These are phyloP conservation scores for baker's yeast (Saccharomyces cerevisiae) DNA, from an alignment of 805 yeast species.

Conservation along the genomic window DNA sequence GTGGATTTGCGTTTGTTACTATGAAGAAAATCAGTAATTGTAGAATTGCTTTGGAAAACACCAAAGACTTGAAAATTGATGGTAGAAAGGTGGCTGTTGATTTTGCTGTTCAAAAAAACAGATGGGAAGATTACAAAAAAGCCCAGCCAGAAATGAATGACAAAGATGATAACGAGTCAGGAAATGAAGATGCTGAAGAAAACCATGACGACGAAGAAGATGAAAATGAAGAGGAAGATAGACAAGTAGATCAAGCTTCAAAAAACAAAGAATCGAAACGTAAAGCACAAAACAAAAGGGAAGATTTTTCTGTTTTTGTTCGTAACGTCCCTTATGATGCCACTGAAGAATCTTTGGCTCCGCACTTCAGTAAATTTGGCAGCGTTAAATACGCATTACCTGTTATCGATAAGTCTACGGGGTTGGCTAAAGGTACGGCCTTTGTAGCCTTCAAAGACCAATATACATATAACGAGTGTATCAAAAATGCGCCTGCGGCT, in stretches of 20 bases:
- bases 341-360: slow-evolving; percentile 64
- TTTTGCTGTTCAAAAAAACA: slow-evolving; percentile 80
- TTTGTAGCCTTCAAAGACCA: slow-evolving; percentile 75
- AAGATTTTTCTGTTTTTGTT: slow-evolving; percentile 68
- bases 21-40: slow-evolving; percentile 78
- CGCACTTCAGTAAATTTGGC: slow-evolving; percentile 78
- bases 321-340: slow-evolving; percentile 95
- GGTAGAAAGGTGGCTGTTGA: slow-evolving; percentile 92
- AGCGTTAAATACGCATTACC: slow-evolving; percentile 88
- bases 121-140: slow-evolving; percentile 60
- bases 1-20: slow-evolving; percentile 91
- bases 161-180: slow-evolving; percentile 30
- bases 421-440: slow-evolving; percentile 88
- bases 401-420: slow-evolving; percentile 77
- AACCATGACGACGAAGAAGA: slow-evolving; percentile 24
- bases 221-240: slow-evolving; percentile 24
- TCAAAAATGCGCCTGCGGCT: slow-evolving; percentile 69
- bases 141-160: slow-evolving; percentile 33
- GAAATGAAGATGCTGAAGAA: slow-evolving; percentile 25
- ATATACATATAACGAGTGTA: slow-evolving; percentile 58
- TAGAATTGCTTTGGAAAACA: slow-evolving; percentile 66
- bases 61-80: slow-evolving; percentile 68
- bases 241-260: slow-evolving; percentile 21
- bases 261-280: slow-evolving; percentile 30
- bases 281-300: slow-evolving; percentile 46